Evolutionary conservation across 768 basidiomycete genomes (phyloP), one percentile per base, ranked within the genome.

Genomic region (Porpolomopsis calyptriformis): DNA sequence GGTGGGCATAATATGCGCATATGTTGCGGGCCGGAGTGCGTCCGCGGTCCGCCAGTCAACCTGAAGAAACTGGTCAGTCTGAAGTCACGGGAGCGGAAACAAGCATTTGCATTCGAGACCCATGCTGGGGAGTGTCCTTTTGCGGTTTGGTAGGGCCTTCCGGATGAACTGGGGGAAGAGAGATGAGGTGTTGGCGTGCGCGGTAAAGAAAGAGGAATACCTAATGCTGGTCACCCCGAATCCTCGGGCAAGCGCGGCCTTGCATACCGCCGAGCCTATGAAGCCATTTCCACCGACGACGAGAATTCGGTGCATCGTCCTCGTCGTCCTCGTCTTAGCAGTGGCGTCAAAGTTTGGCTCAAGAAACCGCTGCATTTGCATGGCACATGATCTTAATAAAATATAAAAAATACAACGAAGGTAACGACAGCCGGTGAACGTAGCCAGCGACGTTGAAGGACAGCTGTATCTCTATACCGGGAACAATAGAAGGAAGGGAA

Each of bases 281-380:
- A 96, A 98, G 4, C 96, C 96, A 67, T 96, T 96, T 37, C 96
- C 96, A n/a, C 96, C 96, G 1, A 98, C 77, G 34, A 99, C 90
- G n/a, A 97, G 78, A 29, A 97, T 73, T 57, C 71, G 83, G 45
- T 69, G 74, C 43, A 70, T 24, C 26, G 7, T 31, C 29, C 29
- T 31, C 29, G 29, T 31, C 29, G 29, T 34, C 33, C 33, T 34
- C 33, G 33, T 34, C 33, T 12, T 11, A 18, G 14, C 4, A 34
- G 33, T 34, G 33, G 33, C 33, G 33, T 39, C 37, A 39, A 22
- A 22, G 16, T 39, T 39, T n/a, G 37, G 4, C 20, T 31, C 29
- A 31, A 7, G 29, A 31, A 31, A 31, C 14, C 14, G 7, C 29
- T 7, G 7, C 14, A 7, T 31, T 7, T 7, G 29, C 29, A 31